Evolutionary conservation across 352 stramenopile genomes (phyloP), one percentile per base, ranked within the genome.

Genomic region (Ophiocytium majus): DNA sequence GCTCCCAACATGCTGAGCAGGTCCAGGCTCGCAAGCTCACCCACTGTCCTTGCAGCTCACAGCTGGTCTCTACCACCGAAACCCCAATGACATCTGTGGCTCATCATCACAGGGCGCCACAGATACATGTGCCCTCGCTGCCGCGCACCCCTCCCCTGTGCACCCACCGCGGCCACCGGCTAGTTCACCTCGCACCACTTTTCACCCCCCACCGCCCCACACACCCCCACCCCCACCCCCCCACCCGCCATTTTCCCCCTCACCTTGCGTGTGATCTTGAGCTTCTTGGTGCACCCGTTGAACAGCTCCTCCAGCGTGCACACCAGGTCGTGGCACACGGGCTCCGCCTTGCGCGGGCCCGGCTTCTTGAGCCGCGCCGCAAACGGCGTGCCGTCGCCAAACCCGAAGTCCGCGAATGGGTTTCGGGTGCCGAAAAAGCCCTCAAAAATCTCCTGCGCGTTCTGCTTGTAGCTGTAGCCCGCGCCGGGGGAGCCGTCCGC

Each of bases 351-450:
- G 0, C 74, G 35, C 1, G 83, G 86, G 0, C 80, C 86, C n/a
- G 85, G 80, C 43, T 90, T 90, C 50, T 91, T 90, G 0, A 90
- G 81, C 35, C 83, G 82, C 0, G 81, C 79, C 32, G 78, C 78
- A 31, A 90, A 90, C 32, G 88, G 86, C 86, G 83, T 88, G 0
- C 79, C 76, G 35, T 86, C 86, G 9, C 91, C 92, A 86, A 97
- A 97, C 35, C 93, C 93, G 88, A 97, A 97, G 88, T 96, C 92
- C 17, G 90, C 92, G 84, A 97, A 97, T 33, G 93, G 94, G 86
- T 97, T 97, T 50, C 92, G 89, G 9, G 94, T 96, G 33, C 95
- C 94, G 83, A 97, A 98, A 85, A 98, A 97, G 64, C 92, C 94
- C 88, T 92, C 90, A 86, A 98, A 97, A 0, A 98, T 94, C 35